Evolutionary conservation across 257 asterid species (phyloP).

Genomic region (Rehmannia glutinosa): DNA sequence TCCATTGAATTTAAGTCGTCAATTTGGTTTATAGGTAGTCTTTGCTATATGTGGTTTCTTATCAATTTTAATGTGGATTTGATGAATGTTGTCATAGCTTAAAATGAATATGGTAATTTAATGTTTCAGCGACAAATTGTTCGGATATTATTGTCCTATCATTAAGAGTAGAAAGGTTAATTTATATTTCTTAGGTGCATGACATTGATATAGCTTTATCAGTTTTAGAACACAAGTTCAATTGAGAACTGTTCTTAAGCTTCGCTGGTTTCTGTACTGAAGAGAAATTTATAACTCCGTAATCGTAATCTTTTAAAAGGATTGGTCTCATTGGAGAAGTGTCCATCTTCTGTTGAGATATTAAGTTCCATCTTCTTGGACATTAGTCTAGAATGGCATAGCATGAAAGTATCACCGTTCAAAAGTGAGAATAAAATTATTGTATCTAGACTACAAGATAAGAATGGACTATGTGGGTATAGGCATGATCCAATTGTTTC

Average conservation of each 20-base stretch:
- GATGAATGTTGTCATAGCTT: not conserved
- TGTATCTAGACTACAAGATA: not conserved
- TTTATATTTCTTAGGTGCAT: not conserved
- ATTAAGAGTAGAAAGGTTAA: not conserved
- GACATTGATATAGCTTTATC: not conserved
- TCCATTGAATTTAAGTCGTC: not conserved
- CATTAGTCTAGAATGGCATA: not conserved
- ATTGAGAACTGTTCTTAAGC: not conserved
- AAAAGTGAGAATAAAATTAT: not conserved
- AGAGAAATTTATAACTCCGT: not conserved
- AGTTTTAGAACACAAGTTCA: not conserved
- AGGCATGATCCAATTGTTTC: not conserved
- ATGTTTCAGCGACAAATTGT: not conserved
- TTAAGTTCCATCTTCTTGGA: not conserved
- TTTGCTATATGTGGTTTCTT: not conserved
- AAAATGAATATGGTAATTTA: not conserved
- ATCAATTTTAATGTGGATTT: not conserved
- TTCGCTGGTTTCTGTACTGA: not conserved
- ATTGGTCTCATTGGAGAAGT: not conserved
- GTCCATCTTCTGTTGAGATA: not conserved
- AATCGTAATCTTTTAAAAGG: not conserved
- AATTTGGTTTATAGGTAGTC: not conserved
- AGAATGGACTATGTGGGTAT: not conserved
- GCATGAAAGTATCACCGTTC: not conserved
- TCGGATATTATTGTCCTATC: not conserved